Evolutionary conservation across 352 stramenopile genomes (phyloP), one percentile per base, ranked within the genome.

Genomic region (Phytopythium sindhum): DNA sequence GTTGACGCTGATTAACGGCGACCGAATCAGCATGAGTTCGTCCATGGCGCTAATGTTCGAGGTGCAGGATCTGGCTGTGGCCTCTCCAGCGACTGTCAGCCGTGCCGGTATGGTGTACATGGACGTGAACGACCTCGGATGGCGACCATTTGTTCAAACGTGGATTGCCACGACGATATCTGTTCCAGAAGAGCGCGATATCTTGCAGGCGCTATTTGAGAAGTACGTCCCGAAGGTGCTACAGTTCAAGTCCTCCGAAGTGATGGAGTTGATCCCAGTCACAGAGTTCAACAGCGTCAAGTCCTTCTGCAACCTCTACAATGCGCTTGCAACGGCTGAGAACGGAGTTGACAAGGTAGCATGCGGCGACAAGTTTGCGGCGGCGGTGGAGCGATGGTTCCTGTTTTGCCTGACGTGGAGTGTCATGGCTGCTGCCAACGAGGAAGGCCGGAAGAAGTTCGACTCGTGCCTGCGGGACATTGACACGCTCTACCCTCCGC

Each of bases 71-170:
- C 78, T 98, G 2, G 89, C 89, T 0, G 93, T 97, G 11, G 95
- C 95, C 24, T 98, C 91, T 11, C 95, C 95, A 4, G 95, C 95
- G 1, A 98, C 95, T 3, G 95, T 98, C 1, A 97, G 86, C 57
- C 84, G 94, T 37, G 91, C 93, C 24, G 95, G 95, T 33, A 96
- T 98, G 79, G 91, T 98, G 10, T 98, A 98, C 75, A 97, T 98
- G 86, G 81, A 93, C 42, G 83, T 91, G 5, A 73, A 90, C 24
- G 84, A 95, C 45, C 79, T 96, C 26, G 83, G 88, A 11, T 96
- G 84, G 83, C 77, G 70, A 4, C 84, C 87, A 3, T 92, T 91
- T 23, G 80, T 96, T 17, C 73, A 89, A 41, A 91, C 85, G 19
- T 95, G 85, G 85, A 68, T 92, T 3, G 41, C 64, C 14, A 92